These are phyloP conservation scores for Coelastrella sp. DNA, from an alignment of 139 green algal genomes.

Conservation along the genomic window DNA sequence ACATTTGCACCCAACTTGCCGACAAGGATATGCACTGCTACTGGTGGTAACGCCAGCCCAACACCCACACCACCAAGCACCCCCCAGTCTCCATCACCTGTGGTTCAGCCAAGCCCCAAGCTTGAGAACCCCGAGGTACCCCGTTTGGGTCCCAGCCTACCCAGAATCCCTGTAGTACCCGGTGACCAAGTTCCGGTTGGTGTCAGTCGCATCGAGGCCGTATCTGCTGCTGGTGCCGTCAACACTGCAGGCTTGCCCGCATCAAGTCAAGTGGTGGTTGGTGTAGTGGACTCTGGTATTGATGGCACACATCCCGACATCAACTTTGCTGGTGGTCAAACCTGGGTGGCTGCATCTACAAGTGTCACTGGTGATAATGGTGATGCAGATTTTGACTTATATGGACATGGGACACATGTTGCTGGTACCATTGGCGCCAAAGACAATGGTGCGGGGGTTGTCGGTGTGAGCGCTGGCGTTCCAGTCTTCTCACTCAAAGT, in stretches of 20 bases:
- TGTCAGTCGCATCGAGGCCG: neutral
- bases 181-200: neutral
- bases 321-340: neutral
- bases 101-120: neutral
- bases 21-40: neutral
- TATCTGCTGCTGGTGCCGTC: neutral
- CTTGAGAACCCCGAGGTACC: neutral
- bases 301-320: neutral
- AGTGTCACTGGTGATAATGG: neutral
- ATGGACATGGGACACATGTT: constrained; percentile 22
- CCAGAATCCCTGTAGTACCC: neutral
- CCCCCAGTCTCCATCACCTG: too few species aligned
- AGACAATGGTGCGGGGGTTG: neutral
- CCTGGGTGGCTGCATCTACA: neutral
- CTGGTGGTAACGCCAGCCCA: neutral
- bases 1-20: neutral
- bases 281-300: neutral
- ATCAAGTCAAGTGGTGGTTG: neutral
- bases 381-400: neutral
- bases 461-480: neutral
- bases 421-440: neutral
- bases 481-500: constrained; percentile 18
- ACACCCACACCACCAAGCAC: too few species aligned
- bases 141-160: neutral
- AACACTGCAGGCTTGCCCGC: neutral